phyloP scores from a whole-genome alignment of 2,329 filamentous ascomycete genomes.

The Cadophora sp. region DNA sequence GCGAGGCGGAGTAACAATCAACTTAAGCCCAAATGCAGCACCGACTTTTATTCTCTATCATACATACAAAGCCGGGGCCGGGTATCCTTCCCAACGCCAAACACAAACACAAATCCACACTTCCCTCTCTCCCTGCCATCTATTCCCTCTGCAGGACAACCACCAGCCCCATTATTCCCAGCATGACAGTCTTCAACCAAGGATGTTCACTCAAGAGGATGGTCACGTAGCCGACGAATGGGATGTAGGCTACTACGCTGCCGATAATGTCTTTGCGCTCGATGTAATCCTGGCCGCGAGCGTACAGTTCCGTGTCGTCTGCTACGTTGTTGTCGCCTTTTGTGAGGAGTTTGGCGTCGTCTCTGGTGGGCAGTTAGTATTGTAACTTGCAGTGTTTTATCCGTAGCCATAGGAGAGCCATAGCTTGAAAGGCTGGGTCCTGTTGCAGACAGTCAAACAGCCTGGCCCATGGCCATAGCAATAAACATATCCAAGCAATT shows the following conservation, averaged over 20 bases:
- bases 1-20: too few relatives aligned
- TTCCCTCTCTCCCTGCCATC: neutral
- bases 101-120: neutral
- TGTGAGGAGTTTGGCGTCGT: slow-evolving; percentile 78
- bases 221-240: slow-evolving; percentile 95
- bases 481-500: too few relatives aligned
- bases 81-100: slow-evolving; percentile 40
- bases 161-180: slow-evolving; percentile 93
- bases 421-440: neutral
- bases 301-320: slow-evolving; percentile 92
- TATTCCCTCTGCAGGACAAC: slow-evolving; percentile 92
- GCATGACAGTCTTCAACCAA: slow-evolving; percentile 94
- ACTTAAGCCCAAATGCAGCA: slow-evolving; percentile 1
- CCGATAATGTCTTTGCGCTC: slow-evolving; percentile 90
- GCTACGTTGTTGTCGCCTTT: slow-evolving; percentile 97
- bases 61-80: slow-evolving; percentile 27
- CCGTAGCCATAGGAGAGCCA: too few relatives aligned
- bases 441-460: too few relatives aligned
- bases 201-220: slow-evolving; percentile 95
- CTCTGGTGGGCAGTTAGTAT: slow-evolving; percentile 46
- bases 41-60: slow-evolving; percentile 26
- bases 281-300: slow-evolving; percentile 84
- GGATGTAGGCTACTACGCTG: slow-evolving; percentile 89
- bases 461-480: too few relatives aligned
- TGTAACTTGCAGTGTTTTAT: neutral